Evolutionary conservation across 176 grass and related monocot genomes (phyloP), one percentile per base, ranked within the genome.

Genomic region (Otatea glauca): DNA sequence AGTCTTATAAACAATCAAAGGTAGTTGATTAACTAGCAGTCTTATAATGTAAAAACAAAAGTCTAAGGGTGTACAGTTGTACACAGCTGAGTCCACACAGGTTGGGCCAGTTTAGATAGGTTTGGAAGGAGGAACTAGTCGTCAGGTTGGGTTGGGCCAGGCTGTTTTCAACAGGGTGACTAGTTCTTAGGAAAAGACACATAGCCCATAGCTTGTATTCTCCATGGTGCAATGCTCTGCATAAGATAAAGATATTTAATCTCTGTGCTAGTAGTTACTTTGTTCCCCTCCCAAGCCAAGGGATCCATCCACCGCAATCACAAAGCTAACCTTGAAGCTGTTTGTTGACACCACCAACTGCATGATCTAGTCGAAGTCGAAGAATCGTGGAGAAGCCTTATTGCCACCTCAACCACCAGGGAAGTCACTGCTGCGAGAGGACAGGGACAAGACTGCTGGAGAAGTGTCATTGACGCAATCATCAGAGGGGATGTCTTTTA

Each of bases 1-100:
- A 51, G 43, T 21, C 68, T 80, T 39, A 35, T 66, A 83, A 70
- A 60, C 12, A 72, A 86, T 56, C 35, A 38, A 84, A 86, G 29
- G 15, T 86, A 72, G 68, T 24, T 39, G n/a, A 55, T 65, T 62
- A 47, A 73, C 55, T 60, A 51, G 41, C 20, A 51, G 43, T 21
- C 68, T 80, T 39, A 35, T 66, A 83, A 70, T 68, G 53, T 79
- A 67, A 43, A 81, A 41, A 80, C 75, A 56, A 38, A 71, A 32
- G 34, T 8, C 16, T 72, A 79, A 18, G 54, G 43, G 64, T 55
- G 23, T 84, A 79, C 48, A 72, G 51, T 34, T 18, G 62, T 41
- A 79, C 81, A 42, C 42, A 81, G 48, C 58, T 85, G 20, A n/a
- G 82, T 44, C 50, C 29, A 74, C 54, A 44, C 39, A 64, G 60